phyloP scores from a whole-genome alignment of 495 filamentous ascomycete genomes.

The Daldinia loculata region DNA sequence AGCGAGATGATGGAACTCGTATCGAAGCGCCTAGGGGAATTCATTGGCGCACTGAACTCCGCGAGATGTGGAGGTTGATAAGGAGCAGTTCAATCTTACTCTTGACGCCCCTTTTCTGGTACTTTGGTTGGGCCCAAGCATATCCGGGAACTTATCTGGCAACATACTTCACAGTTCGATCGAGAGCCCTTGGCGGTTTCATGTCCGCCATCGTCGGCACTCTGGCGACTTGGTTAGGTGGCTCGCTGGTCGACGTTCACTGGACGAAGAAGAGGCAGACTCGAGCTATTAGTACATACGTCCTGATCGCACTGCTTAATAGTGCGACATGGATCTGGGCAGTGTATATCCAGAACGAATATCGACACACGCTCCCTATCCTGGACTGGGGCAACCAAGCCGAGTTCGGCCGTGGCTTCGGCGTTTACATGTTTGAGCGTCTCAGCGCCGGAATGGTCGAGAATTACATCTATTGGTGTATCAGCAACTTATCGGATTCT shows the following conservation, averaged over 20 bases:
- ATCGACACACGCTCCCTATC: constrained; percentile 27
- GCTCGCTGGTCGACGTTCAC: constrained; percentile 35
- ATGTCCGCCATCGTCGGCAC: constrained; percentile 53
- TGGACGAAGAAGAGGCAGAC: constrained; percentile 39
- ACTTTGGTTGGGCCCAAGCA: constrained; percentile 55
- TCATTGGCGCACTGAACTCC: constrained; percentile 47
- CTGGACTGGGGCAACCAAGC: constrained; percentile 42
- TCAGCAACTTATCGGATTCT: constrained; percentile 54
- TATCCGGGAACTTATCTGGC: constrained; percentile 60
- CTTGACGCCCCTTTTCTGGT: constrained; percentile 56
- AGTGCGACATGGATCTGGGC: constrained; percentile 49
- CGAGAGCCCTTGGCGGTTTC: constrained; percentile 54
- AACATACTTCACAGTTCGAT: constrained; percentile 61
- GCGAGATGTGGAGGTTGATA: constrained; percentile 51
- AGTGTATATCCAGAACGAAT: constrained; percentile 41
- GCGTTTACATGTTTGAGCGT: constrained; percentile 52
- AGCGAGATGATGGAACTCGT: constrained; percentile 55
- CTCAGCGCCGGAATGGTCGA: constrained; percentile 53
- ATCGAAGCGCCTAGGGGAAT: constrained; percentile 51
- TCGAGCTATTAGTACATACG: constrained; percentile 39
- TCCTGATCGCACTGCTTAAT: constrained; percentile 39
- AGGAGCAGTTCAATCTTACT: constrained; percentile 53
- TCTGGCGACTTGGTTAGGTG: constrained; percentile 46
- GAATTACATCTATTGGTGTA: constrained; percentile 60
- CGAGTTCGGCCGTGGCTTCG: constrained; percentile 54